A percentile compares a stretch with the other conserved stretches of the same genome.
Conservation (phyloP, 306 rosid species). For the Ormosia emarginata region DNA sequence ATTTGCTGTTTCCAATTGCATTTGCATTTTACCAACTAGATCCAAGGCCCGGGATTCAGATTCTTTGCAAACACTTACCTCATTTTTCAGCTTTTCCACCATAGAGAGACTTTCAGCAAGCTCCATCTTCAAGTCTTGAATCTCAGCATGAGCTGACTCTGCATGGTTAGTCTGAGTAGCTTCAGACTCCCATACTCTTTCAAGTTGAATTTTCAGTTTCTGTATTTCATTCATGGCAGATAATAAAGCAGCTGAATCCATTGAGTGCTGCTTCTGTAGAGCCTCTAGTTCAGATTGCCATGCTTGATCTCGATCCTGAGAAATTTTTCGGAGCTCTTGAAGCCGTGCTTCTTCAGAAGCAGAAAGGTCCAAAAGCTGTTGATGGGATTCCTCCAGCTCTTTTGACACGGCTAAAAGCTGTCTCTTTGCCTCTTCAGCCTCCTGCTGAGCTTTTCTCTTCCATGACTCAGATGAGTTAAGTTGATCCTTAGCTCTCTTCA, state of each 20-base stretch:
- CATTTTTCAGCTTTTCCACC: conserved; percentile 60
- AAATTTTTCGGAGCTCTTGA: conserved; percentile 64
- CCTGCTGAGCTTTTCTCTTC: conserved; percentile 60
- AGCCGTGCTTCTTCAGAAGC: conserved; percentile 74
- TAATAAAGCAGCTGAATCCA: conserved; percentile 72
- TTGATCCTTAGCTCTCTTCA: conserved; percentile 67
- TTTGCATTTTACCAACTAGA: conserved; percentile 44
- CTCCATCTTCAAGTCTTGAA: conserved; percentile 56
- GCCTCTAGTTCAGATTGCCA: conserved; percentile 97
- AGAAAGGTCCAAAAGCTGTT: conserved; percentile 64
- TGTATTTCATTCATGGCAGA: conserved; percentile 85
- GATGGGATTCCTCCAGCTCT: conserved; percentile 70
- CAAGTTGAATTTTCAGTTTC: conserved; percentile 76
- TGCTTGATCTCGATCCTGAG: conserved; percentile 85
- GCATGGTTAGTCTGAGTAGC: conserved; percentile 48
- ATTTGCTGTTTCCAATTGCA: conserved; percentile 63
- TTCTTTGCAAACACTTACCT: conserved; percentile 57
- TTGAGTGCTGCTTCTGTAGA: conserved; percentile 79
- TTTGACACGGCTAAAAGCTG: conserved; percentile 50
- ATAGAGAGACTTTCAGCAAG: conserved; percentile 58
- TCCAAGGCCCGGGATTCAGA: conserved; percentile 63
- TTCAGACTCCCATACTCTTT: conserved; percentile 56
- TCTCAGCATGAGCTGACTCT: conserved; percentile 58
- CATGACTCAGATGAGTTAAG: conserved; percentile 55
- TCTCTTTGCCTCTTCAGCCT: conserved; percentile 73